These are phyloP conservation scores for Candida ipomoeae DNA, from an alignment of 805 yeast genomes.

Conservation along the genomic window DNA sequence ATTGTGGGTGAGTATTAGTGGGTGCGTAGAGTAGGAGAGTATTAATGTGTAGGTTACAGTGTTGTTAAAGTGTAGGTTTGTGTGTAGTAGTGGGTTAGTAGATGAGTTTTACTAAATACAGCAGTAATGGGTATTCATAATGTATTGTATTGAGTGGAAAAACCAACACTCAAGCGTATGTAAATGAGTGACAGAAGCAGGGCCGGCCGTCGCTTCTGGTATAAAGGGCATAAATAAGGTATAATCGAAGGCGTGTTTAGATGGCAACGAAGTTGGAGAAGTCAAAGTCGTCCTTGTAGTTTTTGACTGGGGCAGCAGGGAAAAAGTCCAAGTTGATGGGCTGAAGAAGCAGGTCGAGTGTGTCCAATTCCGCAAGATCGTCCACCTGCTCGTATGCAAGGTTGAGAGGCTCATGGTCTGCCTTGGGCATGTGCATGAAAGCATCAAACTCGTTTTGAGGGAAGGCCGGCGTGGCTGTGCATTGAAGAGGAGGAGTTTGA, in stretches of 20 bases:
- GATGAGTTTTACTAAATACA: too few relatives aligned
- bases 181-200: background rate
- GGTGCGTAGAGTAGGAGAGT: too few relatives aligned
- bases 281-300: conserved; percentile 28
- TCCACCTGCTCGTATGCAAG: conserved; percentile 1
- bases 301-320: conserved; percentile 3
- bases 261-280: conserved; percentile 12
- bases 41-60: too few relatives aligned
- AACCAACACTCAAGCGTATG: background rate
- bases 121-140: background rate
- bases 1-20: too few relatives aligned
- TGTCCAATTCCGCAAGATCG: conserved; percentile 4
- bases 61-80: too few relatives aligned
- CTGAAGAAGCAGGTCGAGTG: conserved; percentile 7
- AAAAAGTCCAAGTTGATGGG: conserved; percentile 13
- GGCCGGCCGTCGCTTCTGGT: conserved; percentile 2
- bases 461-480: conserved; percentile 2
- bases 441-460: conserved; percentile 11
- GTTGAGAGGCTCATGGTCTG: conserved; percentile 1
- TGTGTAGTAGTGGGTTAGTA: too few relatives aligned
- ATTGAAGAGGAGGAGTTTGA: conserved; percentile 3
- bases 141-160: background rate
- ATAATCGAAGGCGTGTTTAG: background rate
- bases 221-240: conserved; percentile 3
- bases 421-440: conserved; percentile 10